Evolutionary conservation across 805 yeast genomes (phyloP), one percentile per base, ranked within the genome.

Genomic region (Sugiyamaella marilandica): DNA sequence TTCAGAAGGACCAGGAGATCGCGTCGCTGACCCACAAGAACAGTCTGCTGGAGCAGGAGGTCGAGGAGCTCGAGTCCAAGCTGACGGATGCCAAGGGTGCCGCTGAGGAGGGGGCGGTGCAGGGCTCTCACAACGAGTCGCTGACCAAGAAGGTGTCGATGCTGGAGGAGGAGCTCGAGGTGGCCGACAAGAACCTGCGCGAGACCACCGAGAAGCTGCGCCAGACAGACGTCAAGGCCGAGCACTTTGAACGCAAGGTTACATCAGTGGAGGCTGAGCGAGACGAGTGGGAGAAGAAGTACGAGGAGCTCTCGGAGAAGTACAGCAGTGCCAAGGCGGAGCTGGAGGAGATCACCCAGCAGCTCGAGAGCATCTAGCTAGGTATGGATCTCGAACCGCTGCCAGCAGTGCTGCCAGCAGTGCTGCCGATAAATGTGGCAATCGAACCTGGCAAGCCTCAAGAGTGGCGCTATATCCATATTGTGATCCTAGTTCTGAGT

Each of bases 301-400:
- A 77, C 67, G 98, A 92, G 76, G 96, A 88, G 69, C 76, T 92
- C 71, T 77, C 84, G 62, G 83, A 79, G 68, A 85, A 91, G 75
- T 84, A 89, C 81, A 76, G 78, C 68, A 79, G 82, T 61, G 92
- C 96, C 60, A 86, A 88, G 80, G 82, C 87, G 62, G 99, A 94
- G 75, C 81, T 94, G 76, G 98, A 94, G 65, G 97, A 91, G 76
- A 91, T 94, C 76, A 85, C 90, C 71, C 89, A 90, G 70, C 97
- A 95, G 77, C 85, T 94, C 74, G 98, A 94, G 75, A 82, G 69
- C 51, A 65, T 74, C 59, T 73, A 67, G 33, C 43, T 39, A 39
- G 43, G 3, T n/a, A 5, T 10, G 37, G 37, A 13, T n/a, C 16
- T 10, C 9, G 16, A 34, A 8, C 37, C 37, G 9, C 5, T 24